These are phyloP conservation scores for Amanita muscaria DNA, from an alignment of 768 basidiomycete species.

Conservation along the genomic window DNA sequence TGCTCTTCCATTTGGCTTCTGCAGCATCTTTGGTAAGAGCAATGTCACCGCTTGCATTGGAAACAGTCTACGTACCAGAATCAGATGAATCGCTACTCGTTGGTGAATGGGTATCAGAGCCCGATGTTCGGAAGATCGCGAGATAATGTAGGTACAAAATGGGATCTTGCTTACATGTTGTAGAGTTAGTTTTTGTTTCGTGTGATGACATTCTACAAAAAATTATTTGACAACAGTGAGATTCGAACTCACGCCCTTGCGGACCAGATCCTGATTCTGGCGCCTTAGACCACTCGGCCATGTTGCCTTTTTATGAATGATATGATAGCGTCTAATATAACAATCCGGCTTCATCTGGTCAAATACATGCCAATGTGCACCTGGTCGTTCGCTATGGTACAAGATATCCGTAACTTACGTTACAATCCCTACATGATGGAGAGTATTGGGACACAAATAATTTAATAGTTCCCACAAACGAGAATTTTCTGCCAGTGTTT, in stretches of 20 bases:
- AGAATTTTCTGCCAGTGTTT: no score
- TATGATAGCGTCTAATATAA: no score
- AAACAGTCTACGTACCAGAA: constrained; percentile 71
- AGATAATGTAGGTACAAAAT: constrained; percentile 7
- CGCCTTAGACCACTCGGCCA: constrained; percentile 57
- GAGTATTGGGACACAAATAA: no score
- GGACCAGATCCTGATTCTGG: constrained; percentile 42
- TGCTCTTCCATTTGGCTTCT: constrained; percentile 33
- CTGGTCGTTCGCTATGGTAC: no score
- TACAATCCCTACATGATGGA: no score
- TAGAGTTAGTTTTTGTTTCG: no score
- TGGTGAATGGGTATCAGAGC: constrained; percentile 83
- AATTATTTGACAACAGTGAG: constrained; percentile 21
- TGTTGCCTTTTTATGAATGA: constrained; percentile 16
- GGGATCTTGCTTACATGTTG: no score
- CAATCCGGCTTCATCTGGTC: no score
- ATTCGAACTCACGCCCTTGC: constrained; percentile 31
- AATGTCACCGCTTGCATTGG: constrained; percentile 76
- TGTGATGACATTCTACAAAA: no score
- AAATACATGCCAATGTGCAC: no score
- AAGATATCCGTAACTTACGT: no score
- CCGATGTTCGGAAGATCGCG: constrained; percentile 90
- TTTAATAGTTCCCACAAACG: no score
- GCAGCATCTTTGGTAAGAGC: constrained; percentile 42
- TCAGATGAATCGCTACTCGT: constrained; percentile 59